These are phyloP conservation scores for Hygrophorus russula DNA, from an alignment of 768 basidiomycete genomes.

Conservation along the genomic window DNA sequence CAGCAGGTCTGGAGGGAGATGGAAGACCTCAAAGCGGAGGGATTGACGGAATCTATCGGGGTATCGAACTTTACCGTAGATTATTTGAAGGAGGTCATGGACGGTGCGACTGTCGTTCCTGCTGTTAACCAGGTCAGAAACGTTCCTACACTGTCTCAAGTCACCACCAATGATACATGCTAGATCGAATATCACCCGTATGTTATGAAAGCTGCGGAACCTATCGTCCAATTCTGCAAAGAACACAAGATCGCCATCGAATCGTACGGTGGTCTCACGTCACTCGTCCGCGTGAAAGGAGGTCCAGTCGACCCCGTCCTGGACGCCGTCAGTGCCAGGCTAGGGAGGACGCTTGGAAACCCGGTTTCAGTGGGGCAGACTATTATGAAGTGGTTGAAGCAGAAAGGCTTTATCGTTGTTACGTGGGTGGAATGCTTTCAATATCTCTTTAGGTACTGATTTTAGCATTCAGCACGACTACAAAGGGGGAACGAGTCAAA, in stretches of 20 bases:
- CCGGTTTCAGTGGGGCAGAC: conserved; percentile 50
- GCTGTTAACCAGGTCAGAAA: conserved; percentile 55
- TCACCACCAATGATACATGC: background rate
- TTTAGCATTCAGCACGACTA: conserved; percentile 27
- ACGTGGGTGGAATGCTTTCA: conserved; percentile 31
- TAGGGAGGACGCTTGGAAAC: conserved; percentile 27
- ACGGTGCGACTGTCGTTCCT: conserved; percentile 40
- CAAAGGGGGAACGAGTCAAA: conserved; percentile 34
- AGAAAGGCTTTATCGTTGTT: conserved; percentile 54
- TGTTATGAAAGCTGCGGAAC: conserved; percentile 48
- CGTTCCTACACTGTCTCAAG: background rate
- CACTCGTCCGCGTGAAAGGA: conserved; percentile 26
- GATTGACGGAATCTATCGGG: conserved; percentile 47
- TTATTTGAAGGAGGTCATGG: conserved; percentile 41
- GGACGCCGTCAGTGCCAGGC: conserved; percentile 36
- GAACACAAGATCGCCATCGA: conserved; percentile 54
- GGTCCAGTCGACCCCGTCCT: conserved; percentile 55
- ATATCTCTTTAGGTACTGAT: background rate
- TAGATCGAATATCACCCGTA: conserved; percentile 67
- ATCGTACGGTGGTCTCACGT: conserved; percentile 52
- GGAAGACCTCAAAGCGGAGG: conserved; percentile 41
- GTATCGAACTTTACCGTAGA: conserved; percentile 57
- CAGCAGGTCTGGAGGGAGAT: conserved; percentile 47
- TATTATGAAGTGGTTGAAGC: conserved; percentile 53
- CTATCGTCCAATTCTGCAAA: conserved; percentile 39